Evolutionary conservation across 345 rosid genomes (phyloP).

Genomic region (Eucalyptus sp.): DNA sequence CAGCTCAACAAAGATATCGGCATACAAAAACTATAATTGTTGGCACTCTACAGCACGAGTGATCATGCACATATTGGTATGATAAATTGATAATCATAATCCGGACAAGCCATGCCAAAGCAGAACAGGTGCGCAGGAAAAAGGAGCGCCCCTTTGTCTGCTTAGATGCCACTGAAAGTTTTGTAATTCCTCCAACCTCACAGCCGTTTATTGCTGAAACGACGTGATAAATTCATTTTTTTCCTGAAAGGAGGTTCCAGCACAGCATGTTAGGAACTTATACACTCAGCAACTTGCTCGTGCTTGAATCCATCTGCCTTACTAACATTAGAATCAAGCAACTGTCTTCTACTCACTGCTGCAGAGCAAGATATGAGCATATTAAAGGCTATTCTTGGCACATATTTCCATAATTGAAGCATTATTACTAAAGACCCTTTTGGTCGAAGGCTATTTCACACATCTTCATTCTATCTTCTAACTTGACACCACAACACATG

Average conservation of each 20-base stretch:
- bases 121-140: neutral
- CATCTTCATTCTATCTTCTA: neutral
- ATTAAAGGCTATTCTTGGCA: neutral
- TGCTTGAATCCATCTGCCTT: neutral
- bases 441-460: neutral
- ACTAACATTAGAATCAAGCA: neutral
- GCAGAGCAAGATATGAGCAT: neutral
- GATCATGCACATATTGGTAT: neutral
- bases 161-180: neutral
- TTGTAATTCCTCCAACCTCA: neutral
- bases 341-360: neutral
- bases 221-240: neutral
- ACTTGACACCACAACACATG: neutral
- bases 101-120: neutral
- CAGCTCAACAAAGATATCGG: neutral
- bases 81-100: neutral
- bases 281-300: neutral
- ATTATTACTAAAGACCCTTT: neutral
- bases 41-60: neutral
- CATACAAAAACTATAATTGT: neutral
- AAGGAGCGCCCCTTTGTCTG: neutral
- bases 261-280: neutral
- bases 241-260: neutral
- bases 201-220: neutral
- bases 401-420: neutral